Evolutionary conservation across 345 rosid species (phyloP), one percentile per base, ranked within the genome.

Genomic region (Populus davidiana): DNA sequence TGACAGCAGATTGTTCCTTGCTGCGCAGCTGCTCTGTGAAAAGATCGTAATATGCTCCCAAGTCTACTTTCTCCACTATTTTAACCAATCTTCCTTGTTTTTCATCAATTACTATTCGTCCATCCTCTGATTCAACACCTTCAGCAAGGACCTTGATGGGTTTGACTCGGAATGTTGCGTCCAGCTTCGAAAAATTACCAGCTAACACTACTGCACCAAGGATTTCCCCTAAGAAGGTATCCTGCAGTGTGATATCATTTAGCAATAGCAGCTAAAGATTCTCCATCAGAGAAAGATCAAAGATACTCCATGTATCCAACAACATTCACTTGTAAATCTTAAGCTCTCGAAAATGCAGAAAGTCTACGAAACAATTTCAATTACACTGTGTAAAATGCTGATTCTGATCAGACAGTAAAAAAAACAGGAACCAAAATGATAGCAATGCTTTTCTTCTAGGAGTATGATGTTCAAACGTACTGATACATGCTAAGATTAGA

Each of bases 181-280:
- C 88, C 79, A 94, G 67, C 67, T 39, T 49, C 23, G 86, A 73
- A 13, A 81, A 66, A 72, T 88, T 83, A 29, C 77, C 81, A 7
- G 86, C 93, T 80, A 93, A 62, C 65, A 79, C 78, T n/a, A 90
- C 82, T 12, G 95, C 97, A 21, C 99, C 99, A 27, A 90, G 84
- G 71, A 93, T 81, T 83, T 95, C 98, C 4, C 99, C 98, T 80
- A 90, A 78, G 87, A 93, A 95, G 49, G 81, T 90, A 67, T 88
- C 92, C 99, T 91, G 86, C 79, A 81, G 47, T 70, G 72, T 29
- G 44, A 18, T 20, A n/a, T n/a, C 35, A 21, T 68, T 69, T 56
- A 69, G 80, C 31, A 14, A 27, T 36, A 52, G 17, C 49, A 29
- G 25, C 71, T 5, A 29, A 41, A 43, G 47, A 43, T 11, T 43